Percentiles rank a stretch among this genome's conserved stretches.
These are phyloP conservation scores for Musa itinerans DNA, from an alignment of 176 grass and related monocot genomes.

Conservation along the genomic window DNA sequence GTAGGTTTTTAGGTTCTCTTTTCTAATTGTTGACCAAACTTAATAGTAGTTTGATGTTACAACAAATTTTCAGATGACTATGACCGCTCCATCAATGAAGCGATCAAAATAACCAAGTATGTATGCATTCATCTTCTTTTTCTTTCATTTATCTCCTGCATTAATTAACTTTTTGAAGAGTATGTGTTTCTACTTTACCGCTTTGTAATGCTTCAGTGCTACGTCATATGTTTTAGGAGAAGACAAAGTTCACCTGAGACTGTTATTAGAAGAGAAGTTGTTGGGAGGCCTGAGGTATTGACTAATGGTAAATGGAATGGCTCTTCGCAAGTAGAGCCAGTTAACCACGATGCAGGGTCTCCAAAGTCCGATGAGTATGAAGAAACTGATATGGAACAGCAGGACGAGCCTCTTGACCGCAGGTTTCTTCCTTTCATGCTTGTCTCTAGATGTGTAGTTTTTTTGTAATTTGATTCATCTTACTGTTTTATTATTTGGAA, in stretches of 20 bases:
- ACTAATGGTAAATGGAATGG: constrained; percentile 79
- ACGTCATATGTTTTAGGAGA: constrained; percentile 36
- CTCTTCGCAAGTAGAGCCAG: constrained; percentile 29
- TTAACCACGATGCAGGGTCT: constrained; percentile 39
- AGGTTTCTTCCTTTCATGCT: constrained; percentile 30
- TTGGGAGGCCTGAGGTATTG: constrained; percentile 53
- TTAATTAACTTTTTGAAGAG: background rate
- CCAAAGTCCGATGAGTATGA: constrained; percentile 62
- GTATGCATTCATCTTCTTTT: constrained; percentile 26
- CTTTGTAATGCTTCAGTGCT: constrained; percentile 10
- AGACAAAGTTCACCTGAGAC: constrained; percentile 54
- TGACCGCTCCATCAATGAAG: constrained; percentile 93
- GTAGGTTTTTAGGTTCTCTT: background rate
- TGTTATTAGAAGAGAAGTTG: constrained; percentile 40
- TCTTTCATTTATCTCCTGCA: constrained; percentile 13
- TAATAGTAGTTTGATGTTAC: background rate
- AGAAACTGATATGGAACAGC: constrained; percentile 39
- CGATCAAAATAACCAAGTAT: constrained; percentile 89
- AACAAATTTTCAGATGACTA: constrained; percentile 72
- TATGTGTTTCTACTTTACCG: background rate
- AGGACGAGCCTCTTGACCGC: constrained; percentile 44
- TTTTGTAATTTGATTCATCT: constrained; percentile 3
- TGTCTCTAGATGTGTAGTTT: background rate
- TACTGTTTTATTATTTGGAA: background rate
- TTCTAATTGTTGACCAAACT: background rate